These are phyloP conservation scores for Tardiomyces blankii DNA, from an alignment of 1,139 yeast species.

Conservation along the genomic window DNA sequence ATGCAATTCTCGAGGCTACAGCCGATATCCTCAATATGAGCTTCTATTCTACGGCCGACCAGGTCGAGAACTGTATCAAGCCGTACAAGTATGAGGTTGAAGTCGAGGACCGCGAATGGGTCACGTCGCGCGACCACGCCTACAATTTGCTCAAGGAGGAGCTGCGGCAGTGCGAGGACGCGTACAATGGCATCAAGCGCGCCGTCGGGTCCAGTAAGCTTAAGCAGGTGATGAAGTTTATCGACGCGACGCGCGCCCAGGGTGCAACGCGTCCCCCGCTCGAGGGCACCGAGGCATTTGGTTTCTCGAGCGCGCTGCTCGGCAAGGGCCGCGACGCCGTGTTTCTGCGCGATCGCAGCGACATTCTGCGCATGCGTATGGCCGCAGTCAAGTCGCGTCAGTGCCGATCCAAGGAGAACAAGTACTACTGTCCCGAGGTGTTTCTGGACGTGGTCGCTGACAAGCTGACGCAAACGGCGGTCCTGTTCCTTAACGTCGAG, in stretches of 20 bases:
- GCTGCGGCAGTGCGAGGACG: slow-evolving; percentile 65
- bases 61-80: slow-evolving; percentile 95
- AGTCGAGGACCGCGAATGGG: slow-evolving; percentile 93
- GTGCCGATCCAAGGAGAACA: slow-evolving; percentile 70
- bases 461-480: slow-evolving; percentile 86
- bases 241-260: slow-evolving; percentile 37
- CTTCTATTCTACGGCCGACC: slow-evolving; percentile 90
- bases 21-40: slow-evolving; percentile 63
- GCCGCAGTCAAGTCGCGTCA: slow-evolving; percentile 63
- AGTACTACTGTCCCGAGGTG: slow-evolving; percentile 88
- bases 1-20: slow-evolving; percentile 79
- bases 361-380: slow-evolving; percentile 62
- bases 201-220: slow-evolving; percentile 77
- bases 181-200: slow-evolving; percentile 50
- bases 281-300: slow-evolving; percentile 51
- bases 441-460: slow-evolving; percentile 89
- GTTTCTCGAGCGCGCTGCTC: slow-evolving; percentile 62
- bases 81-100: slow-evolving; percentile 97
- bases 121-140: slow-evolving; percentile 67
- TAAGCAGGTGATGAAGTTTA: slow-evolving; percentile 67
- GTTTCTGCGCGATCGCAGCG: slow-evolving; percentile 69
- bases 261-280: background rate
- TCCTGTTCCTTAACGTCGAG: slow-evolving; percentile 86
- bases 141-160: slow-evolving; percentile 69
- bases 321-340: slow-evolving; percentile 70